Base-by-base conservation (phyloP, 192 early-diverging fungal genomes). In the Backusella morwellensis region DNA sequence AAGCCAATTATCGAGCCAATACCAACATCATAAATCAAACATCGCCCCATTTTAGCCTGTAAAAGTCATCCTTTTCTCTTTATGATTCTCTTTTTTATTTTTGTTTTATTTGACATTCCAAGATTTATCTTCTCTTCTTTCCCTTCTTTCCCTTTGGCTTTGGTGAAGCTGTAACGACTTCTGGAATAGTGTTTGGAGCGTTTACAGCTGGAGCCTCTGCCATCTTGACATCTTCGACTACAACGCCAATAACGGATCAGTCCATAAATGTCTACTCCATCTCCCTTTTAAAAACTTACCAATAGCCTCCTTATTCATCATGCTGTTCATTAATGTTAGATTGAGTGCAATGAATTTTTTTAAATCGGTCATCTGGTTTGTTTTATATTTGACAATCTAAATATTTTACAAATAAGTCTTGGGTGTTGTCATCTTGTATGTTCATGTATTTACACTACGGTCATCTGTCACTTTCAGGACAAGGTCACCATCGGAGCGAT, bases 401-500 rank as follows among this genome's bases (percentile, higher is more conserved):
- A 9, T 32, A 3, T 36, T 44, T 32, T 17, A 41, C 42, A 29
- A 59, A 54, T 19, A 76, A n/a, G 72, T 75, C 15, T 75, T 21
- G 23, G 23, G 56, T 32, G 8, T 26, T 40, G 38, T 1, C 11
- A 26, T 56, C n/a, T 68, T 42, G 1, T 40, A 19, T 76, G 40
- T 26, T 71, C n/a, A 38, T 54, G n/a, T 34, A 56, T 85, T 85
- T 87, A 92, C 93, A 72, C 79, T 88, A 59, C 85, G 84, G 68
- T 92, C 91, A 73, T 94, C 89, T 6, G 91, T 93, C 26, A 93
- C 91, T 81, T 93, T 93, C 68, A 94, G 84, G 23, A 93, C 86
- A 4, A 94, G 86, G 75, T 88, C 84, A 35, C 90, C 91, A 72
- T 92, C 91, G 47, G 73, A 74, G 83, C 93, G 90, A 73, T 88